These are phyloP conservation scores for Histomonas meleagridis DNA, from an alignment of 208 protist genomes.

Conservation along the genomic window DNA sequence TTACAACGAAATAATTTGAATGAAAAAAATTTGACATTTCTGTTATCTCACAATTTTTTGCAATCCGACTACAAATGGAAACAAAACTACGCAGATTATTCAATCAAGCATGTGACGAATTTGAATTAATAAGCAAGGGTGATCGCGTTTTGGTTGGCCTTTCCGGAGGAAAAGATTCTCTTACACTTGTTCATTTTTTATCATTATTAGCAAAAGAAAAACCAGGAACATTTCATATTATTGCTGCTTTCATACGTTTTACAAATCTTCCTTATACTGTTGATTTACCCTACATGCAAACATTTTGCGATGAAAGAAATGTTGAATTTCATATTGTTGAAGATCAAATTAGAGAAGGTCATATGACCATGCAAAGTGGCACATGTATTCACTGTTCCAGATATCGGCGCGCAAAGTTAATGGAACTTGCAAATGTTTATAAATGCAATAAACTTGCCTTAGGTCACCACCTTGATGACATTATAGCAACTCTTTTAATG, in stretches of 20 bases:
- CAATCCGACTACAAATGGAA: no score
- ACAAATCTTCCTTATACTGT: background rate
- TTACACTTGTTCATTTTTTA: background rate
- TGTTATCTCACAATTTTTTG: no score
- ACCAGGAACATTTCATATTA: background rate
- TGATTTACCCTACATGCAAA: background rate
- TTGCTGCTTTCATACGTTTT: conserved; percentile 12
- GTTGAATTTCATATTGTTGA: background rate
- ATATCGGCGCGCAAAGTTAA: background rate
- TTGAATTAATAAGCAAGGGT: background rate
- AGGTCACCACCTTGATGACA: conserved; percentile 11
- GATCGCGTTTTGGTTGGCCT: background rate
- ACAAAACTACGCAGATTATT: background rate
- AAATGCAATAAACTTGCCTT: conserved; percentile 21
- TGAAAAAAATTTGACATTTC: no score
- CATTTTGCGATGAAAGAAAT: background rate
- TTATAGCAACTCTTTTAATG: conserved; percentile 1
- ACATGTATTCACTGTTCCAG: conserved; percentile 24
- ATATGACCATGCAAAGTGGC: background rate
- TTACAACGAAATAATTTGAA: no score
- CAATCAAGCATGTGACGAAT: background rate
- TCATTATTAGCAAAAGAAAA: background rate
- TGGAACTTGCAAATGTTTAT: background rate
- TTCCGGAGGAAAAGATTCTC: conserved; percentile 27
- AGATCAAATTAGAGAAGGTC: background rate